Conservation (phyloP, 176 grass and related monocot species). For the Phragmites australis region DNA sequence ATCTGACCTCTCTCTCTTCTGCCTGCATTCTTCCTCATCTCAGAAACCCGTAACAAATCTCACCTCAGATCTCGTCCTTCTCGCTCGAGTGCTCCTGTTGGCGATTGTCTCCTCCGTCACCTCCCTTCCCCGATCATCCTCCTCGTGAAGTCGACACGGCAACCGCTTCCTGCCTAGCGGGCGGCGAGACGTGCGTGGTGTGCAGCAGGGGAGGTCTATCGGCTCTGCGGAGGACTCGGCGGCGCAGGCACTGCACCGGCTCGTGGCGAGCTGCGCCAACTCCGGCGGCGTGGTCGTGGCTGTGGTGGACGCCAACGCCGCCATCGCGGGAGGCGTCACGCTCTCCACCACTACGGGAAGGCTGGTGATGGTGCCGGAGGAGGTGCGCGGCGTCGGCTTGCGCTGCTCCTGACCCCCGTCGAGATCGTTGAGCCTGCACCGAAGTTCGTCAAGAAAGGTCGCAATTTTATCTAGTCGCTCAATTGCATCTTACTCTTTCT, state of each 20-base stretch:
- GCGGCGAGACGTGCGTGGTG: no score
- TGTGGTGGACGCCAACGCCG: constrained; percentile 90
- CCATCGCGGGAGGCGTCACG: constrained; percentile 61
- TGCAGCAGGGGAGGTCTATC: no score
- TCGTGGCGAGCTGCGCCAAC: constrained; percentile 52
- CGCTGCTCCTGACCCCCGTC: constrained; percentile 54
- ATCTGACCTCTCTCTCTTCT: no score
- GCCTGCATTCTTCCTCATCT: no score
- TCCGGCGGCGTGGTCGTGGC: constrained; percentile 61
- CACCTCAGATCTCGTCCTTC: no score
- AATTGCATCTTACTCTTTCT: background rate
- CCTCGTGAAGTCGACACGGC: no score
- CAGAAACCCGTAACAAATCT: no score
- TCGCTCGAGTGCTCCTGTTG: no score
- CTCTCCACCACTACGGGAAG: constrained; percentile 52
- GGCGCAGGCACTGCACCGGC: constrained; percentile 45
- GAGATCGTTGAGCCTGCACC: constrained; percentile 80
- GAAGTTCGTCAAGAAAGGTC: constrained; percentile 82
- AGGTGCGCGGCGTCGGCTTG: constrained; percentile 71
- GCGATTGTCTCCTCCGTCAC: no score
- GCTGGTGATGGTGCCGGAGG: constrained; percentile 73
- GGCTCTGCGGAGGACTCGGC: constrained; percentile 18
- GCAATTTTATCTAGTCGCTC: background rate
- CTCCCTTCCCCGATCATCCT: no score
- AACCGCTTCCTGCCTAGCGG: no score